Base-by-base conservation (phyloP, 352 stramenopile species). In the Pythium rhizo-oryzae region DNA sequence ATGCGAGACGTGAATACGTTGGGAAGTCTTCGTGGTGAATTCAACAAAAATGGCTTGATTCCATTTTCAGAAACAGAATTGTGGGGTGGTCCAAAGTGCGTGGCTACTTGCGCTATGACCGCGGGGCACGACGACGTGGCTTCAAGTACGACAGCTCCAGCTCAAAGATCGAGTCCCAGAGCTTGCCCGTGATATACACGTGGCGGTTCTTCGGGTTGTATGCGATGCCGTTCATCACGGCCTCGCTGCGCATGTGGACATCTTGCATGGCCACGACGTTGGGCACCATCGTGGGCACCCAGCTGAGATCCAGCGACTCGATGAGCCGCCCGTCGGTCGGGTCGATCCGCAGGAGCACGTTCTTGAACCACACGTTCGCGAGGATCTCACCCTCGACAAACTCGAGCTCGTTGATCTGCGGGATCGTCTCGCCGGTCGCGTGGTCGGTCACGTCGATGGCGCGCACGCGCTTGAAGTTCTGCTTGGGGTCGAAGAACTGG, bases 161-260 rank as follows among this genome's bases (percentile, higher is more conserved):
- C 68, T 95, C 85, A 47, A 93, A 93, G 58, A 95, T 88, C 46
- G 83, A 91, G 69, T 93, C 84, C 87, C 87, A 96, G 39, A 94
- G 72, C 61, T 96, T 96, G 16, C 87, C 87, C 1, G 85, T 96
- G 39, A 94, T 44, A 37, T 85, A 96, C 35, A 95, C 62, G 57
- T 92, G 84, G 33, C 75, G 62, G 30, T 71, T 88, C 18, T 60
- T 57, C 0, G 83, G 79, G 58, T 96, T 78, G 56, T 84, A 94
- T 15, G 89, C 90, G 58, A 97, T 96, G 65, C 90, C 90, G 71
- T 97, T 97, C 81, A 97, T 93, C 51, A 97, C 90, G 13, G 89
- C 87, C 19, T 96, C 87, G 8, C 56, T 54, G 28, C 77, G 75
- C 35, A 74, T 76, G 16, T 63, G 67, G 1, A 72, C 70, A 41